Percentiles rank a stretch among this genome's conserved stretches.
phyloP scores from a whole-genome alignment of 1,284 basidiomycete genomes.

The Boletus chippewaensis region DNA sequence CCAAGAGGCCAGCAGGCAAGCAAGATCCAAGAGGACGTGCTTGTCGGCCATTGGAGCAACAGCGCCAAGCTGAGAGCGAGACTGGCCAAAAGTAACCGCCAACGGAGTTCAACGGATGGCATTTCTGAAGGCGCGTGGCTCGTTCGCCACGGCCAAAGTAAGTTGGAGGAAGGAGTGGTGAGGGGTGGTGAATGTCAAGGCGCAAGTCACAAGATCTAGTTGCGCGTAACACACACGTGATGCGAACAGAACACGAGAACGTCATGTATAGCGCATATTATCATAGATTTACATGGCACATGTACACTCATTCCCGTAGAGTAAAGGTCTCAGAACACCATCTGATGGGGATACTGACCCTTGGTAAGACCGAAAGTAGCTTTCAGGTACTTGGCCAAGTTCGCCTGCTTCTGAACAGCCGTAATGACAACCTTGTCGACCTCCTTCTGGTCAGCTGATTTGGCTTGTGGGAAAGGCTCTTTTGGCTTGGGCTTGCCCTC shows the following conservation, averaged over 20 bases:
- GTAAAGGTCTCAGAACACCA: slow-evolving; percentile 62
- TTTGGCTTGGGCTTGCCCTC: slow-evolving; percentile 92
- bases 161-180: neutral
- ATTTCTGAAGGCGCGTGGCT: slow-evolving; percentile 11
- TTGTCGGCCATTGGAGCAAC: slow-evolving; percentile 24
- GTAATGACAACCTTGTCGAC: slow-evolving; percentile 83
- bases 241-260: slow-evolving; percentile 8
- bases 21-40: slow-evolving; percentile 25
- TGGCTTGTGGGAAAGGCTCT: slow-evolving; percentile 84
- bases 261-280: slow-evolving; percentile 17
- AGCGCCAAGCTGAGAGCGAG: slow-evolving; percentile 15
- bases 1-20: slow-evolving; percentile 30
- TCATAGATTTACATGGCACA: slow-evolving; percentile 26
- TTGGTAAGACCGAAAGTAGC: slow-evolving; percentile 93
- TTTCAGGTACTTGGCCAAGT: slow-evolving; percentile 91
- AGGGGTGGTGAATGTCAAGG: neutral
- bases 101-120: slow-evolving; percentile 3
- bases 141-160: neutral
- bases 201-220: neutral
- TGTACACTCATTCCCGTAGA: slow-evolving; percentile 11
- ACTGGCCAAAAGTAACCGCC: slow-evolving; percentile 13
- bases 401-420: slow-evolving; percentile 89
- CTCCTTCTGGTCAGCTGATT: slow-evolving; percentile 90
- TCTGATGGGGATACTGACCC: slow-evolving; percentile 86
- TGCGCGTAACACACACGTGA: slow-evolving; percentile 12